Evolutionary conservation across 306 rosid genomes (phyloP), one percentile per base, ranked within the genome.

Genomic region (Quercus bicolor): DNA sequence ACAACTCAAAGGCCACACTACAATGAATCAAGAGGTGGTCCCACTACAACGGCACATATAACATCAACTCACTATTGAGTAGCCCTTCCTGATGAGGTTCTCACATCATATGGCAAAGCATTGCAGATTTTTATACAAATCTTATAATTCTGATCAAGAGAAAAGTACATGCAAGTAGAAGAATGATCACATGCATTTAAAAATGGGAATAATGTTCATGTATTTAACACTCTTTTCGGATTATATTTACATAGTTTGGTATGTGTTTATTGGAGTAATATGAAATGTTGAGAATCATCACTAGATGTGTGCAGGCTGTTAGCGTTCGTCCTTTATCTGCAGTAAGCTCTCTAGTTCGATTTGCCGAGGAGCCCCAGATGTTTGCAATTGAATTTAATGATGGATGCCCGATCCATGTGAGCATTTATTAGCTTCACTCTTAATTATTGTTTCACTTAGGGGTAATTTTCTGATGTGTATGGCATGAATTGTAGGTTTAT

Each of bases 331-430:
- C 97, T 75, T 93, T 96, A 82, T 90, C 98, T 87, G 86, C 97
- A 62, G 98, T 93, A 80, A 85, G 89, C 64, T 84, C 98, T 40
- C 99, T 96, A 77, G 96, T 96, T 77, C 94, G 99, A 73, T 93
- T 96, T 72, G 95, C 98, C 4, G 99, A 96, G 90, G 99, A 96
- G 84, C 99, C 99, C 71, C 99, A 93, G 81, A 96, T 96, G 99
- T 96, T 96, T 89, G 99, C 99, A 64, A 86, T 96, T 87, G 99
- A 96, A 75, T 96, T 93, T 87, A 90, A 84, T 77, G 99, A 96
- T 79, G 99, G 99, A 40, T 96, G 98, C 85, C 97, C 93, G 33
- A 93, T 96, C 70, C 98, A 96, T 81, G 99, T 96, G 82, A 93
- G 98, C 29, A 62, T 65, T 80, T 53, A 3, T 79, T 83, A 56